Conservation (phyloP, 139 green algal genomes). For the Coccomyxa sp. region DNA sequence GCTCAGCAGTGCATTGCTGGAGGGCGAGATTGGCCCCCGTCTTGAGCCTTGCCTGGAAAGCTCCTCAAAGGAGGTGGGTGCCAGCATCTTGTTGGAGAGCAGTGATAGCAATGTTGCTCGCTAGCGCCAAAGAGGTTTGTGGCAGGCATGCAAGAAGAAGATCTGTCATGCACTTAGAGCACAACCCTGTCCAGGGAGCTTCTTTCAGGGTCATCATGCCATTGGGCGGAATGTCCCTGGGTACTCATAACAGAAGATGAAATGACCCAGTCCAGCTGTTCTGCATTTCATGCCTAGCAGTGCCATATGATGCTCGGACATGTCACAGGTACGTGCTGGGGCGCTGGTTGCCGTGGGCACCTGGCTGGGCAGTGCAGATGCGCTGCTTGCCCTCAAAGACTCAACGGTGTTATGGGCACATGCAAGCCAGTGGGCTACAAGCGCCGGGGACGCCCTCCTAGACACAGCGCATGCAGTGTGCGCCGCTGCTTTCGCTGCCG, state of each 20-base stretch:
- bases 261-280: too few species aligned
- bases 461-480: constrained; percentile 5
- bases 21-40: constrained; percentile 1
- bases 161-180: too few species aligned
- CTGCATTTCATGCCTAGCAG: too few species aligned
- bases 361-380: neutral
- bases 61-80: constrained; percentile 6
- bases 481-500: constrained; percentile 4
- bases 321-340: neutral
- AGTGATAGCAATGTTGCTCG: too few species aligned
- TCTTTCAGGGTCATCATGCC: too few species aligned
- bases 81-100: neutral
- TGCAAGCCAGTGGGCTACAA: constrained; percentile 2
- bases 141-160: too few species aligned
- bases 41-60: constrained; percentile 1
- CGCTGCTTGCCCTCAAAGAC: neutral
- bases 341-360: neutral
- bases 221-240: too few species aligned
- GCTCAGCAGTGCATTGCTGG: constrained; percentile 2
- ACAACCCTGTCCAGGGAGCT: too few species aligned
- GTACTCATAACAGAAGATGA: too few species aligned
- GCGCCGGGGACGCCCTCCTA: constrained; percentile 9
- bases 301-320: neutral
- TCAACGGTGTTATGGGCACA: neutral
- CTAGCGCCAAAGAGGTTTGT: too few species aligned